phyloP scores from a whole-genome alignment of 2,329 filamentous ascomycete genomes.

The Lojkania enalia region DNA sequence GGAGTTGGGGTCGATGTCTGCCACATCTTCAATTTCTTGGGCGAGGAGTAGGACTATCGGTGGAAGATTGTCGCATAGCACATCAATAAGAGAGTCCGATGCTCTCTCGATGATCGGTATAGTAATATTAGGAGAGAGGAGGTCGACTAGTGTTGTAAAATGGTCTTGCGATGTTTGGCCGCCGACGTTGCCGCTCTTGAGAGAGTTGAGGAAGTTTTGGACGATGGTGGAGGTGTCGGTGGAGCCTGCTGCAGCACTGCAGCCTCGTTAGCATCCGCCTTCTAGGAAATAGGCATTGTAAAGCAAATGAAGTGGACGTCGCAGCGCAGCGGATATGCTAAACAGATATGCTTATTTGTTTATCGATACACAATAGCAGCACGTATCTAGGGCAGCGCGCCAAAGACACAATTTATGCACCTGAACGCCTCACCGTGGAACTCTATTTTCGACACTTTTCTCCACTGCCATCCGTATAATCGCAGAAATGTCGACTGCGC shows the following conservation, averaged over 20 bases:
- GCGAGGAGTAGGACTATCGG: slow-evolving; percentile 76
- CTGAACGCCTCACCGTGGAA: slow-evolving; percentile 38
- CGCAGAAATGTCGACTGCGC: slow-evolving; percentile 36
- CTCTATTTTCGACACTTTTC: slow-evolving; percentile 13
- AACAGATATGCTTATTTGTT: slow-evolving; percentile 37
- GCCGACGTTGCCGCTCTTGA: slow-evolving; percentile 60
- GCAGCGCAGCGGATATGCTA: slow-evolving; percentile 31
- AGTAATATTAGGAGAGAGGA: slow-evolving; percentile 77
- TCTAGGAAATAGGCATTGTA: slow-evolving; percentile 7
- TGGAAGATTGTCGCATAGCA: slow-evolving; percentile 77
- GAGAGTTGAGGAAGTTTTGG: slow-evolving; percentile 83
- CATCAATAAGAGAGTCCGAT: slow-evolving; percentile 67
- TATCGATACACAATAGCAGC: slow-evolving; percentile 40
- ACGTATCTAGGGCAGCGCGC: slow-evolving; percentile 26
- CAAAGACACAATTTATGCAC: slow-evolving; percentile 25
- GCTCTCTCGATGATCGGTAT: slow-evolving; percentile 74
- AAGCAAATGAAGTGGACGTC: slow-evolving; percentile 25
- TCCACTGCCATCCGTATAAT: slow-evolving; percentile 22
- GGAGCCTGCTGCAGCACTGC: slow-evolving; percentile 55
- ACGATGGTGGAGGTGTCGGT: slow-evolving; percentile 76
- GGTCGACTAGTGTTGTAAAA: slow-evolving; percentile 83
- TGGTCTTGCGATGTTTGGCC: slow-evolving; percentile 59
- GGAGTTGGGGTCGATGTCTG: slow-evolving; percentile 67
- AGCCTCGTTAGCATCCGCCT: slow-evolving; percentile 26
- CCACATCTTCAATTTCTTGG: slow-evolving; percentile 65